phyloP scores from a whole-genome alignment of 2,329 filamentous ascomycete genomes.

The Rugonectria rugulosa region DNA sequence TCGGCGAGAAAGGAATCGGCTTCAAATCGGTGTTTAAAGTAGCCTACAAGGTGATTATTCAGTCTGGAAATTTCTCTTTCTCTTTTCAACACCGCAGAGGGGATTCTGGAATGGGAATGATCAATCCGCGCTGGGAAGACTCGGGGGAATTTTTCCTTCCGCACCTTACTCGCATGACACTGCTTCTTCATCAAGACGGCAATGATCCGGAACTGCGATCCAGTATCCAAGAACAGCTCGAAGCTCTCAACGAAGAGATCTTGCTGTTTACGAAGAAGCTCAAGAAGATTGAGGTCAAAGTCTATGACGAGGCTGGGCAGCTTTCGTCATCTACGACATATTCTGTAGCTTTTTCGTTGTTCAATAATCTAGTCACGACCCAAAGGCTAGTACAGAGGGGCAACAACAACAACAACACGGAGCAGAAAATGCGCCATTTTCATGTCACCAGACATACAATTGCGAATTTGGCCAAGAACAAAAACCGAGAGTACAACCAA shows the following conservation, averaged over 20 bases:
- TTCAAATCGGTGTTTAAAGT: conserved; percentile 61
- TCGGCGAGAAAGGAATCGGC: conserved; percentile 60
- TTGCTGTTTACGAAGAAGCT: conserved; percentile 55
- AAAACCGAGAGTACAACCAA: conserved; percentile 44
- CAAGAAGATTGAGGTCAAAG: conserved; percentile 39
- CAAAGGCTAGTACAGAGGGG: conserved; percentile 12
- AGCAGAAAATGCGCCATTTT: conserved; percentile 22
- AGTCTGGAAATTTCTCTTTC: conserved; percentile 54
- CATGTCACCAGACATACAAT: conserved; percentile 42
- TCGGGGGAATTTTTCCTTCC: conserved; percentile 16
- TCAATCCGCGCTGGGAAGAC: conserved; percentile 52
- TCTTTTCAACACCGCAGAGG: conserved; percentile 49
- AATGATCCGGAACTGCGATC: conserved; percentile 20
- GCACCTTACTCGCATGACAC: conserved; percentile 47
- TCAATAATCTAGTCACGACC: conserved; percentile 2
- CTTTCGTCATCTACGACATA: conserved; percentile 13
- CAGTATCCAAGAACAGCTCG: conserved; percentile 45
- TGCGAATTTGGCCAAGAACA: conserved; percentile 40
- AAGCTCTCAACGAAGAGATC: conserved; percentile 47
- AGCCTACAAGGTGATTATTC: conserved; percentile 52
- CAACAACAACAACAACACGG: background rate
- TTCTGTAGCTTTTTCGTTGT: background rate
- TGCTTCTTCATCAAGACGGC: conserved; percentile 44
- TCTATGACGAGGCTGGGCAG: conserved; percentile 35
- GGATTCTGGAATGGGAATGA: conserved; percentile 59